Evolutionary conservation across 2,329 filamentous ascomycete species (phyloP), one percentile per base, ranked within the genome.

Genomic region (Chrysoporthe austroafricana): DNA sequence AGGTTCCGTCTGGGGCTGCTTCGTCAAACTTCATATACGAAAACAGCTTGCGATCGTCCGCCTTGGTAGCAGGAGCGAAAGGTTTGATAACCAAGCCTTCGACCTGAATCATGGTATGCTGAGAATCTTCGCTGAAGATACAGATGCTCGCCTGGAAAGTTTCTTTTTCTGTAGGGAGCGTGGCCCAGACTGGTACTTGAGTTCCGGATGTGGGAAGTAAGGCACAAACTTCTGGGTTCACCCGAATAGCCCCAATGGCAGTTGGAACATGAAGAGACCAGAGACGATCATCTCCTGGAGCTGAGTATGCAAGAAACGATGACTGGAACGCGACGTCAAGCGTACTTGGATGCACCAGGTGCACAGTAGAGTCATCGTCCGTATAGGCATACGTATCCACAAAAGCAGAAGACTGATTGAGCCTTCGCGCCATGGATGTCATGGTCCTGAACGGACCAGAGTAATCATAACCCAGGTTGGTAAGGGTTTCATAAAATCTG

Each of bases 301-400:
- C 76, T 5, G 74, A 73, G 58, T 73, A 75, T 1, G 79, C 77
- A 1, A 74, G 70, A 5, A 80, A 72, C 11, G 75, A 67, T 5
- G 75, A 69, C 67, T 82, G 80, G 66, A 82, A 75, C 1, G 76
- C 75, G 0, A 72, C 72, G 54, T 81, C 79, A 0, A 82, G 70
- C 2, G 73, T 69, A 0, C 71, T 75, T 0, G 79, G 79, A 57
- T 80, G 79, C 0, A 81, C 70, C 4, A 77, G 64, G 2, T 74
- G 70, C n/a, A 66, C 9, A 1, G 57, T 42, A 2, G 39, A 39
- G 4, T 44, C 57, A 8, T 42, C 36, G 16, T 59, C 39, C 2
- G 36, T 26, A 3, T 43, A 42, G 3, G 4, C 26, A 43, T 59
- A 59, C 0, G 34, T 21, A 7, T 59, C 57, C 1, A 59, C 39